phyloP scores from a whole-genome alignment of 768 basidiomycete genomes.

The Leccinellum albellum region DNA sequence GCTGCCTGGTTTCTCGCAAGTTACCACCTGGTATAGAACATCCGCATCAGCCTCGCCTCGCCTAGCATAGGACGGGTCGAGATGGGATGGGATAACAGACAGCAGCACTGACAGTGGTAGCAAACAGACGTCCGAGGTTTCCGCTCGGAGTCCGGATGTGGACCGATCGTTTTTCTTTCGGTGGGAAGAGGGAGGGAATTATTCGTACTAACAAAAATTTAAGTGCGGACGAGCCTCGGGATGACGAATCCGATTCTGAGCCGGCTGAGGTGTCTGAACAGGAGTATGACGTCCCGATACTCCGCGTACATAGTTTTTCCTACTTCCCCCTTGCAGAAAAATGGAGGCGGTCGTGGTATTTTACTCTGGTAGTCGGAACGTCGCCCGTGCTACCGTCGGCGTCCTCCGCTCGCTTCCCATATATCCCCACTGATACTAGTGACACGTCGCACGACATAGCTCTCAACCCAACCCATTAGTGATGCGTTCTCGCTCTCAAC shows the following conservation, averaged over 20 bases:
- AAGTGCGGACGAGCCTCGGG: background rate
- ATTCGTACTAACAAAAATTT: background rate
- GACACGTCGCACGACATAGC: background rate
- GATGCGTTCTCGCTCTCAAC: background rate
- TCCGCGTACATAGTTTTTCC: background rate
- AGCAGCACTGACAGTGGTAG: background rate
- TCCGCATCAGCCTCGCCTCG: background rate
- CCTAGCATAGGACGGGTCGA: background rate
- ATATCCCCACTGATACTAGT: too few species aligned
- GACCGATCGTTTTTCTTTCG: background rate
- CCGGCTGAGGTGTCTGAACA: background rate
- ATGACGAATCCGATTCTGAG: background rate
- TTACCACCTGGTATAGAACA: background rate
- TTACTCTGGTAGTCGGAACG: background rate
- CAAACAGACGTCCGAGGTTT: slow-evolving; percentile 7
- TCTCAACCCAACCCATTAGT: background rate
- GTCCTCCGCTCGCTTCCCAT: background rate
- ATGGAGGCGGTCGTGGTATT: background rate
- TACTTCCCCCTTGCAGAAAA: background rate
- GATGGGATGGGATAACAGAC: background rate
- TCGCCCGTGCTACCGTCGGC: background rate
- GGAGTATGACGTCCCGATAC: background rate
- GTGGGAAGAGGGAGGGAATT: background rate
- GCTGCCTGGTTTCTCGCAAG: background rate
- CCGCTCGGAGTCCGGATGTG: slow-evolving; percentile 4